These are phyloP conservation scores for Xylaria castorea DNA, from an alignment of 495 filamentous ascomycete genomes.

Conservation along the genomic window DNA sequence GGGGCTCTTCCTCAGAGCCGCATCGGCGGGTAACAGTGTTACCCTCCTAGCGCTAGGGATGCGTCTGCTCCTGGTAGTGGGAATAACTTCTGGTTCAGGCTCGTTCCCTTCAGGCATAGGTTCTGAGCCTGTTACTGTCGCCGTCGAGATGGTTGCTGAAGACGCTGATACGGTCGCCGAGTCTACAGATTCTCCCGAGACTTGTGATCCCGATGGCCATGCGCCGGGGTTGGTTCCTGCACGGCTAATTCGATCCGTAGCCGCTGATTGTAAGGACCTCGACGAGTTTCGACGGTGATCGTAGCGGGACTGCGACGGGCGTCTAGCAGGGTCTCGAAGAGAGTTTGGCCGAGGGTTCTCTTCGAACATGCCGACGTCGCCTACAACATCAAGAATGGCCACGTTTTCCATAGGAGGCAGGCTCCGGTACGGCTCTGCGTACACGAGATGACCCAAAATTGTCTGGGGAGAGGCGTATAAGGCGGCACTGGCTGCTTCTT, in stretches of 20 bases:
- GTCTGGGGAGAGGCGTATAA: conserved; percentile 76
- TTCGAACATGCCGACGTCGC: conserved; percentile 39
- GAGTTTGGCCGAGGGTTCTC: conserved; percentile 26
- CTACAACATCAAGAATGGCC: conserved; percentile 58
- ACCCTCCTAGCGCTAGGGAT: conserved; percentile 58
- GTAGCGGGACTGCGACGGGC: conserved; percentile 29
- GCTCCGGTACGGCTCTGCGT: conserved; percentile 77
- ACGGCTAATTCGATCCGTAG: conserved; percentile 4
- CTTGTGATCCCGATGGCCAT: conserved; percentile 48
- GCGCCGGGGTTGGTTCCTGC: conserved; percentile 7
- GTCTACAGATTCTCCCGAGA: conserved; percentile 57
- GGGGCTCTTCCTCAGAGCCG: conserved; percentile 64
- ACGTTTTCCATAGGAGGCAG: conserved; percentile 71
- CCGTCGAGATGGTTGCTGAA: conserved; percentile 60
- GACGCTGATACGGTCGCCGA: conserved; percentile 54
- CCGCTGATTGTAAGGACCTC: conserved; percentile 6
- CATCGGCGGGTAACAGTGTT: conserved; percentile 59
- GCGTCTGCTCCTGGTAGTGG: conserved; percentile 38
- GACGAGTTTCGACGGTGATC: conserved; percentile 22
- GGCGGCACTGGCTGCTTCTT: conserved; percentile 77
- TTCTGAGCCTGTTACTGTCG: conserved; percentile 61
- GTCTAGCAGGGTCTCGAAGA: conserved; percentile 22
- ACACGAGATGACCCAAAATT: conserved; percentile 77
- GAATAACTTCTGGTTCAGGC: conserved; percentile 30
- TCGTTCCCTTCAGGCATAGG: conserved; percentile 24